phyloP scores from a whole-genome alignment of 192 early-diverging fungal species.

The Rhizophagus sp. region DNA sequence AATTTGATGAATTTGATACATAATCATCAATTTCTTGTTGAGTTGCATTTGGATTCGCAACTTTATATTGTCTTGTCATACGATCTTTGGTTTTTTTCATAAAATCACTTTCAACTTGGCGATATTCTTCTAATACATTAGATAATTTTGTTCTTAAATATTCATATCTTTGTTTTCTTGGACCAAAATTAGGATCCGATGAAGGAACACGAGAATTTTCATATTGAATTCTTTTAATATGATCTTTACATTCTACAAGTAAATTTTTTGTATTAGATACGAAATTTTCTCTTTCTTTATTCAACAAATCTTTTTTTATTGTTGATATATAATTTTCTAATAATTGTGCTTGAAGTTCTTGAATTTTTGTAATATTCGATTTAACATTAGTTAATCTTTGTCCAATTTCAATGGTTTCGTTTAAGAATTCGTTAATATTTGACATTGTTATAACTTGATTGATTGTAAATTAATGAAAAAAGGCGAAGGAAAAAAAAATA shows the following conservation, averaged over 20 bases:
- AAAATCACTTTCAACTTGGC: constrained; percentile 73
- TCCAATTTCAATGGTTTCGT: constrained; percentile 6
- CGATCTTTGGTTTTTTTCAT: constrained; percentile 80
- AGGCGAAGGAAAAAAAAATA: too few relatives aligned
- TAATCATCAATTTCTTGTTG: constrained; percentile 73
- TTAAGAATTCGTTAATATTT: neutral
- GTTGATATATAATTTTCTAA: neutral
- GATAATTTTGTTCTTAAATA: constrained; percentile 60
- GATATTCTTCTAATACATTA: constrained; percentile 52
- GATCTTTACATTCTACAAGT: constrained; percentile 11
- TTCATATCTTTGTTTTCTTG: constrained; percentile 22
- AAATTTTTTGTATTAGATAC: neutral
- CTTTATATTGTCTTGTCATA: constrained; percentile 77
- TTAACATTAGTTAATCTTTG: neutral
- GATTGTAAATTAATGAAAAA: too few relatives aligned
- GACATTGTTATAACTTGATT: too few relatives aligned
- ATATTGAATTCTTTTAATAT: constrained; percentile 11
- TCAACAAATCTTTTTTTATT: neutral
- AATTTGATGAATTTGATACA: constrained; percentile 47
- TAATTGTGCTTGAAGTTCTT: neutral
- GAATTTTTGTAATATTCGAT: constrained; percentile 6
- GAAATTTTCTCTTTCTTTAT: neutral
- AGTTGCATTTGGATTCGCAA: constrained; percentile 83
- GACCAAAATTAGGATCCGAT: neutral
- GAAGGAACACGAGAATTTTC: constrained; percentile 6